These are phyloP conservation scores for Phytopythium kandeliae DNA, from an alignment of 352 stramenopile species.

Conservation along the genomic window DNA sequence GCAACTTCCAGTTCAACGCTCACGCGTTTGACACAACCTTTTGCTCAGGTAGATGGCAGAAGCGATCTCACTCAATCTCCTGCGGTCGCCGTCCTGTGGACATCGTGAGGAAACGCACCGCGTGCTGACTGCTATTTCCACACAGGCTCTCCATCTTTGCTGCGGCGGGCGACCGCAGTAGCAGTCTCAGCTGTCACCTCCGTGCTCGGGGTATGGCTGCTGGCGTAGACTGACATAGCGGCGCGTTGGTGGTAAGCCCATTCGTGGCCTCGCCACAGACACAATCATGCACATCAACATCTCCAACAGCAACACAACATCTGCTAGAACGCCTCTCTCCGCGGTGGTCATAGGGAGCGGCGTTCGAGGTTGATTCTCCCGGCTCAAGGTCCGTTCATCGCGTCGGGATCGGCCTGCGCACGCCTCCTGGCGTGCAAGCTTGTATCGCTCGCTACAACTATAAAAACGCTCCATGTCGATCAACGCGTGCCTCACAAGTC, in stretches of 20 bases:
- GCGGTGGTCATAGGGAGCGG: neutral
- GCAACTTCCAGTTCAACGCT: slow-evolving; percentile 41
- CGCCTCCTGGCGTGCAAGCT: too few species aligned
- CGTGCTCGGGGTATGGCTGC: neutral
- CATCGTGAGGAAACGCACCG: neutral
- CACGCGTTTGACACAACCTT: slow-evolving; percentile 54
- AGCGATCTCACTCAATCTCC: too few species aligned
- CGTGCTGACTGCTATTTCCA: neutral
- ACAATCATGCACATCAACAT: neutral
- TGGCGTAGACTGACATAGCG: neutral
- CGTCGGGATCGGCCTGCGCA: neutral
- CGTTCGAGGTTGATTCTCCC: neutral
- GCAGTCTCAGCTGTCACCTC: neutral
- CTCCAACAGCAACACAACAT: neutral
- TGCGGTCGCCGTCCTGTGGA: too few species aligned
- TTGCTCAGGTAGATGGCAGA: slow-evolving; percentile 53
- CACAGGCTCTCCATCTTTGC: neutral
- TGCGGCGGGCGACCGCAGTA: neutral
- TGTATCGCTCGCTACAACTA: neutral
- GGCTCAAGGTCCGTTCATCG: neutral
- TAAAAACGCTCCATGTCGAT: neutral
- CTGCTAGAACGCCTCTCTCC: neutral
- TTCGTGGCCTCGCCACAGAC: neutral
- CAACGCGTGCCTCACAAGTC: slow-evolving; percentile 11
- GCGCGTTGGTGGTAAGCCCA: neutral